phyloP scores from a whole-genome alignment of 106 monocot genomes.

The Phalaenopsis equestris region DNA sequence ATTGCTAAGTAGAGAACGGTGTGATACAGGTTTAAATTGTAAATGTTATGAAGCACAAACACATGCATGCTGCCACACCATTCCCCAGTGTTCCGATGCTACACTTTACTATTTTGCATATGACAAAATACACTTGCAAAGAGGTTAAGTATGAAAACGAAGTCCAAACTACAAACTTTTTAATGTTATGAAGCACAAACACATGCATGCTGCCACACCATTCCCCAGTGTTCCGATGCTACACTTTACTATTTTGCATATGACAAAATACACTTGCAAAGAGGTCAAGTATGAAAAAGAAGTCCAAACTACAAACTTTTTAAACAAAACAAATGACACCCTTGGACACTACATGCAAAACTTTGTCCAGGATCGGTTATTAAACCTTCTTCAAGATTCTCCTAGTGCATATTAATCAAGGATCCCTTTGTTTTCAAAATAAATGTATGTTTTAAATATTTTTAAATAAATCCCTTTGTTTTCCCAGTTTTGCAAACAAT shows the following conservation, averaged over 20 bases:
- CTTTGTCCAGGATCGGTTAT: too few species aligned
- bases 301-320: not conserved
- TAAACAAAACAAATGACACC: too few species aligned
- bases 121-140: not conserved
- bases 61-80: not conserved
- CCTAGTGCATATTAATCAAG: too few species aligned
- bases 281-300: not conserved
- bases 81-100: not conserved
- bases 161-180: not conserved
- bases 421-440: not conserved
- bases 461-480: not conserved
- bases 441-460: not conserved
- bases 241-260: not conserved
- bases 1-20: not conserved
- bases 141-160: not conserved
- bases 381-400: too few species aligned
- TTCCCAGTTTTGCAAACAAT: not conserved
- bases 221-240: not conserved
- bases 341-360: too few species aligned
- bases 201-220: not conserved
- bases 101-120: not conserved
- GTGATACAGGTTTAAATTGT: not conserved
- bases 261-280: not conserved
- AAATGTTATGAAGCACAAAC: not conserved
- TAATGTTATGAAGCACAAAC: not conserved